A percentile compares a stretch with the other conserved stretches of the same genome.
These are phyloP conservation scores for Penicillium cataractarum DNA, from an alignment of 495 filamentous ascomycete species.

Conservation along the genomic window DNA sequence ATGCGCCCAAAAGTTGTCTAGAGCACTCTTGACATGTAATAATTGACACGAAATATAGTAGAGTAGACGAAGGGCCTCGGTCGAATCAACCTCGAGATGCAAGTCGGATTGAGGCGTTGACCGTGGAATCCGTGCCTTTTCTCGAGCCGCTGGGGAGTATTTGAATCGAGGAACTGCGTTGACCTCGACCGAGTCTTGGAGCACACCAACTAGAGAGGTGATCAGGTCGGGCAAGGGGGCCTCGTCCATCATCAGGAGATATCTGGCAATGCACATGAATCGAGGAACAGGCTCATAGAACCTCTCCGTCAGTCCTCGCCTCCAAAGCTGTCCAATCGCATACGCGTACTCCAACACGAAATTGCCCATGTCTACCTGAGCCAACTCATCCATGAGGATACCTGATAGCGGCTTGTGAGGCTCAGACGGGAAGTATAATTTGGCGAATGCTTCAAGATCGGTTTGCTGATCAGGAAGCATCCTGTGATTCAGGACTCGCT, in stretches of 20 bases:
- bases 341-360: conserved; percentile 57
- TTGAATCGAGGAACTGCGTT: conserved; percentile 58
- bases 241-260: conserved; percentile 55
- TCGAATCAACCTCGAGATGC: conserved; percentile 55
- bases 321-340: conserved; percentile 62
- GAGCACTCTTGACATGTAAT: conserved; percentile 41
- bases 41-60: conserved; percentile 59
- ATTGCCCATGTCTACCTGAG: conserved; percentile 43
- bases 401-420: conserved; percentile 57
- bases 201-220: conserved; percentile 54
- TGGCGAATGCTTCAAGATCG: conserved; percentile 57
- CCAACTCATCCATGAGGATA: conserved; percentile 58
- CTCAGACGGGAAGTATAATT: conserved; percentile 58
- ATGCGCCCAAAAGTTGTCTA: conserved; percentile 60
- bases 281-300: conserved; percentile 62
- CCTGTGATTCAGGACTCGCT: conserved; percentile 62
- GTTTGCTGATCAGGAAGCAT: conserved; percentile 48
- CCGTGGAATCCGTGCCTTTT: conserved; percentile 39
- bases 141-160: conserved; percentile 46
- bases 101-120: conserved; percentile 51
- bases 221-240: conserved; percentile 51
- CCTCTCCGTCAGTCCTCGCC: conserved; percentile 61
- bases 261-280: conserved; percentile 58
- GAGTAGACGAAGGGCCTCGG: conserved; percentile 59
- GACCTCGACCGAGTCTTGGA: conserved; percentile 59